Conservation (phyloP, 1,139 yeast species). For the Diutina sp. region DNA sequence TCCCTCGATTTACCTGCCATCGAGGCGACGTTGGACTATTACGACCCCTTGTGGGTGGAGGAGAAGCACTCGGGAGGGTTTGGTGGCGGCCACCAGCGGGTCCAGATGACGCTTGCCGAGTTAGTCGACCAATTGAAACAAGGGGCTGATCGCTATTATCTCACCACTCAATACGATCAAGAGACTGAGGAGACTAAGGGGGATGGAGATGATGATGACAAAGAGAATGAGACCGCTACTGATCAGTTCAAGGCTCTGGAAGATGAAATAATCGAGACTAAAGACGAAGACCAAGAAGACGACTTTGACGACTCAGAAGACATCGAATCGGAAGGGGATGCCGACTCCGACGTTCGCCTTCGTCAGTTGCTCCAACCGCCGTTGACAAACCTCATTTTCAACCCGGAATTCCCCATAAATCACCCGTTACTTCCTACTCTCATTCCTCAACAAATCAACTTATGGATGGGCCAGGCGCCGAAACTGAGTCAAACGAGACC, state of each 20-base stretch:
- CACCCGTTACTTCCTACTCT: constrained; percentile 29
- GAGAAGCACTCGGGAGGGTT: constrained; percentile 44
- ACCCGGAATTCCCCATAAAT: constrained; percentile 20
- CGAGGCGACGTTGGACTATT: constrained; percentile 16
- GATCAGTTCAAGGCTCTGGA: background rate
- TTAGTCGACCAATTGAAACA: constrained; percentile 25
- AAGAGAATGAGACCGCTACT: constrained; percentile 9
- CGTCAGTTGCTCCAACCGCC: constrained; percentile 51
- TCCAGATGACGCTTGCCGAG: constrained; percentile 33
- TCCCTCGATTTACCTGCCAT: constrained; percentile 23
- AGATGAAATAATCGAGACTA: constrained; percentile 3
- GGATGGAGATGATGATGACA: constrained; percentile 7
- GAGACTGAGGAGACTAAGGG: constrained; percentile 8
- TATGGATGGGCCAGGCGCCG: constrained; percentile 46
- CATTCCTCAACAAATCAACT: constrained; percentile 57
- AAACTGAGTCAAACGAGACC: constrained; percentile 5
- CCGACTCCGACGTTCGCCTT: constrained; percentile 11
- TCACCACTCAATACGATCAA: constrained; percentile 57
- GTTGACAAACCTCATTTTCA: constrained; percentile 26
- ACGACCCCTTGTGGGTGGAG: constrained; percentile 38
- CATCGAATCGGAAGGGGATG: no score
- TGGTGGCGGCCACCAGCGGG: constrained; percentile 47
- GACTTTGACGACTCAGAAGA: constrained; percentile 6
- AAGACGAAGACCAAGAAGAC: constrained; percentile 5
- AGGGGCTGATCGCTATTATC: constrained; percentile 35